These are phyloP conservation scores for Colletotrichum melonis DNA, from an alignment of 2,329 filamentous ascomycete genomes.

Conservation along the genomic window DNA sequence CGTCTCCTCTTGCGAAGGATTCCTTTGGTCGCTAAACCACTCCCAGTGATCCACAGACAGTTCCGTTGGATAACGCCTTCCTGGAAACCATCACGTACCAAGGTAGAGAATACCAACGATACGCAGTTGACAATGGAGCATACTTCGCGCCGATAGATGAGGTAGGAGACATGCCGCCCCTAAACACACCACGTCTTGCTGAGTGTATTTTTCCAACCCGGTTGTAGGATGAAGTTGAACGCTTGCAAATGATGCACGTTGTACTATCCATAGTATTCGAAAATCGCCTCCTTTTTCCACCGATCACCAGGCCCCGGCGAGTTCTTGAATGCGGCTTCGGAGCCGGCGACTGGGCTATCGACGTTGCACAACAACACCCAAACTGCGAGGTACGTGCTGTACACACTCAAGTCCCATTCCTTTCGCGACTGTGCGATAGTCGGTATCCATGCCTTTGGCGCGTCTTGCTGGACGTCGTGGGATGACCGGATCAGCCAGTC, in stretches of 20 bases:
- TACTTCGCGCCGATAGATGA: constrained; percentile 80
- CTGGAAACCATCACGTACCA: constrained; percentile 69
- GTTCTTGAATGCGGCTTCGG: constrained; percentile 81
- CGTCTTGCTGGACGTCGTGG: background rate
- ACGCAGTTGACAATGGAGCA: constrained; percentile 71
- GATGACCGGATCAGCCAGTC: background rate
- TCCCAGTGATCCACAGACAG: constrained; percentile 59
- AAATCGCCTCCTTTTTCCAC: constrained; percentile 76
- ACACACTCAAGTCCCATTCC: background rate
- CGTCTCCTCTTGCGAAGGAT: background rate
- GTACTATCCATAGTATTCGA: constrained; percentile 75
- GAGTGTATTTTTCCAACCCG: constrained; percentile 15
- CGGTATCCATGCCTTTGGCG: background rate
- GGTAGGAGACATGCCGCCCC: constrained; percentile 55
- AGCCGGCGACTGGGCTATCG: constrained; percentile 76
- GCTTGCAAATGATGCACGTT: constrained; percentile 71
- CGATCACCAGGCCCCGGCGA: constrained; percentile 64
- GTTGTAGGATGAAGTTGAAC: constrained; percentile 73
- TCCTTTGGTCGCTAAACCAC: constrained; percentile 39
- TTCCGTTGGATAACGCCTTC: constrained; percentile 67
- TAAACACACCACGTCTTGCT: background rate
- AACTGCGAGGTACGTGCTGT: constrained; percentile 67
- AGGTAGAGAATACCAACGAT: constrained; percentile 75
- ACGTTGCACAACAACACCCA: constrained; percentile 73
- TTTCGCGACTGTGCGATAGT: background rate